Percentiles rank a stretch among this genome's conserved stretches.
phyloP scores from a whole-genome alignment of 306 rosid species.

The Sicyos edulis region DNA sequence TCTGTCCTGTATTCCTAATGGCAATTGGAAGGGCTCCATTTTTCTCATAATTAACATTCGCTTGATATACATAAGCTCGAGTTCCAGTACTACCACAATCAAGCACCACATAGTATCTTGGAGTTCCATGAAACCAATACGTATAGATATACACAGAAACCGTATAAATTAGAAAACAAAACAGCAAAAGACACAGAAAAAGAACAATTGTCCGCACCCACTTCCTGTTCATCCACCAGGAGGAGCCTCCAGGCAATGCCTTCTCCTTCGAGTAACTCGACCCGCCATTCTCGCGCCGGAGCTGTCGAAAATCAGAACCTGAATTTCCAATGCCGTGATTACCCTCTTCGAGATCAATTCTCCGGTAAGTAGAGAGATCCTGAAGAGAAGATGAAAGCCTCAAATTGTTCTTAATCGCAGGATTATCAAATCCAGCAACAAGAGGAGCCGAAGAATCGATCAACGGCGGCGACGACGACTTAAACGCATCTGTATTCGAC shows the following conservation, averaged over 20 bases:
- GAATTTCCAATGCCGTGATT: not conserved
- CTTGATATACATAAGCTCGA: constrained; percentile 65
- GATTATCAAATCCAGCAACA: constrained; percentile 19
- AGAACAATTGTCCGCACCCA: constrained; percentile 43
- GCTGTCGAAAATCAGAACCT: constrained; percentile 28
- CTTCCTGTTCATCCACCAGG: constrained; percentile 31
- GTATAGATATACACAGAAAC: constrained; percentile 40
- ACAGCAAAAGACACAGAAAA: constrained; percentile 37
- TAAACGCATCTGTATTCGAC: constrained; percentile 13
- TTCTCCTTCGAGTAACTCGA: constrained; percentile 61
- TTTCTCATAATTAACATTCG: constrained; percentile 35
- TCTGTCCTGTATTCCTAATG: constrained; percentile 33
- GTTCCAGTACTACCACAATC: constrained; percentile 94
- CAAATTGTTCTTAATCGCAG: constrained; percentile 35
- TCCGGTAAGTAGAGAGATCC: constrained; percentile 57
- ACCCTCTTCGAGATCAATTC: constrained; percentile 29
- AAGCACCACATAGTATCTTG: constrained; percentile 69
- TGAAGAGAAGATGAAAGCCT: constrained; percentile 76
- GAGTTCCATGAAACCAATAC: constrained; percentile 55
- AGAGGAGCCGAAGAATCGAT: constrained; percentile 22
- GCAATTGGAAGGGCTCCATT: constrained; percentile 55
- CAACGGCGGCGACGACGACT: constrained; percentile 19
- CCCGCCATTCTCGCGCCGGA: constrained; percentile 36
- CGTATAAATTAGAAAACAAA: constrained; percentile 47
- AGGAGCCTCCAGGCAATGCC: constrained; percentile 36